A percentile compares a stretch with the other conserved stretches of the same genome.
Evolutionary conservation across 202 grass and related monocot genomes (phyloP).

Genomic region (Digitaria exilis): DNA sequence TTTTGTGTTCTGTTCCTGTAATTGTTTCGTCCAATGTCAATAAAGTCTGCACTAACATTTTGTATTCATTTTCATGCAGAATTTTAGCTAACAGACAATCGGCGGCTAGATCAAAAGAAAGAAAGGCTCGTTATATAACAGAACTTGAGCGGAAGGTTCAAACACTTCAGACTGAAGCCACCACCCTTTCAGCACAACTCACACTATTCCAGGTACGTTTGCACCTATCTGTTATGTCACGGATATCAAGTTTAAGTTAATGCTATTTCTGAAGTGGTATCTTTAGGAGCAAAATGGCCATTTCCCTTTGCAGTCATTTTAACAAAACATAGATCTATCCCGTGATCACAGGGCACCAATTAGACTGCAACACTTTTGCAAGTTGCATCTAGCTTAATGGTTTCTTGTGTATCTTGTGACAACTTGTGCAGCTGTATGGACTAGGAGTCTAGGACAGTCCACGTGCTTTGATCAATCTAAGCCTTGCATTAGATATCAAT

Average conservation of each 20-base stretch:
- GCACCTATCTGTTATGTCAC: slow-evolving; percentile 20
- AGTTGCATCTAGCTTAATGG: slow-evolving; percentile 22
- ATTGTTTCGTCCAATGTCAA: background rate
- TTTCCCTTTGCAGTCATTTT: slow-evolving; percentile 2
- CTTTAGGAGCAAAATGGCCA: slow-evolving; percentile 19
- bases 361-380: background rate
- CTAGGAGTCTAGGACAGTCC: slow-evolving; percentile 9
- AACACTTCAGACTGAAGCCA: slow-evolving; percentile 99
- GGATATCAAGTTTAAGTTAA: slow-evolving; percentile 14
- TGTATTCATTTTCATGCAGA: slow-evolving; percentile 53
- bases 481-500: slow-evolving; percentile 28
- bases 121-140: slow-evolving; percentile 95
- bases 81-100: slow-evolving; percentile 97
- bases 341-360: background rate
- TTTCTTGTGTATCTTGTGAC: slow-evolving; percentile 8
- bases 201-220: slow-evolving; percentile 85
- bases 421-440: slow-evolving; percentile 36
- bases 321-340: slow-evolving; percentile 5
- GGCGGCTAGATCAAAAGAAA: slow-evolving; percentile 96
- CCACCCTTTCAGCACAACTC: slow-evolving; percentile 93
- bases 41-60: slow-evolving; percentile 22
- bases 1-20: background rate
- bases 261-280: slow-evolving; percentile 15
- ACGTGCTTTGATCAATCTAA: slow-evolving; percentile 40
- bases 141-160: slow-evolving; percentile 98